Evolutionary conservation across 2,329 filamentous ascomycete species (phyloP).

Genomic region (Ophiostoma piceae): DNA sequence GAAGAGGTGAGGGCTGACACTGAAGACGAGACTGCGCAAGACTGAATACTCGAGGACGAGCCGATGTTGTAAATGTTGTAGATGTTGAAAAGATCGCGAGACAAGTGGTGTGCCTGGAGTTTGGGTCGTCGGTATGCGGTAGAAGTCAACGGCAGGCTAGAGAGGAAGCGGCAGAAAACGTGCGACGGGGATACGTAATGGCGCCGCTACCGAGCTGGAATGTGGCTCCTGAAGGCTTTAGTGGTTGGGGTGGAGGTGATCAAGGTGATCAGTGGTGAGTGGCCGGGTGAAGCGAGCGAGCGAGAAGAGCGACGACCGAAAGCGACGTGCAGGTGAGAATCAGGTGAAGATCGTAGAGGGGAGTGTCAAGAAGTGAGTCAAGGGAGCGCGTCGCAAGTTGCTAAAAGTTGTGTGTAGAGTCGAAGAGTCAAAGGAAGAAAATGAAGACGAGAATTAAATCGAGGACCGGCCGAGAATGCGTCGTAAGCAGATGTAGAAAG

Average conservation of each 20-base stretch:
- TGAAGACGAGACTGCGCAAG: not conserved
- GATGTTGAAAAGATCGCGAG: not conserved
- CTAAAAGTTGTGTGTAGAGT: not conserved
- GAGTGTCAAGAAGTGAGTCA: not conserved
- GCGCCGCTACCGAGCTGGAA: not conserved
- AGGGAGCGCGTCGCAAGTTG: not conserved
- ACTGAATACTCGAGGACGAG: not conserved
- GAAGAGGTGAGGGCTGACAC: not conserved
- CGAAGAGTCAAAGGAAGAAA: not conserved
- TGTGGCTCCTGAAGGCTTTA: conserved; percentile 1
- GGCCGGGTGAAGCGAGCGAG: not conserved
- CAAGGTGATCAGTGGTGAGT: not conserved
- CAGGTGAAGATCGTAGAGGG: not conserved
- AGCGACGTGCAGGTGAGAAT: not conserved
- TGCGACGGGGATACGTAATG: conserved; percentile 10
- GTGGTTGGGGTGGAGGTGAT: not conserved
- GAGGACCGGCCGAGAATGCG: conserved; percentile 7
- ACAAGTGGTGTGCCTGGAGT: not conserved
- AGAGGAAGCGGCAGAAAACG: conserved; percentile 9
- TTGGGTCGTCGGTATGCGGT: not conserved
- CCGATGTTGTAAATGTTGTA: not conserved
- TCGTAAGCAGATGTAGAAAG: not conserved
- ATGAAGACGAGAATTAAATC: not conserved
- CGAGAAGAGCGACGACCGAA: not conserved
- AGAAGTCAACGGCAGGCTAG: conserved; percentile 9